Conservation (phyloP, 768 basidiomycete genomes). For the Suillus plorans region DNA sequence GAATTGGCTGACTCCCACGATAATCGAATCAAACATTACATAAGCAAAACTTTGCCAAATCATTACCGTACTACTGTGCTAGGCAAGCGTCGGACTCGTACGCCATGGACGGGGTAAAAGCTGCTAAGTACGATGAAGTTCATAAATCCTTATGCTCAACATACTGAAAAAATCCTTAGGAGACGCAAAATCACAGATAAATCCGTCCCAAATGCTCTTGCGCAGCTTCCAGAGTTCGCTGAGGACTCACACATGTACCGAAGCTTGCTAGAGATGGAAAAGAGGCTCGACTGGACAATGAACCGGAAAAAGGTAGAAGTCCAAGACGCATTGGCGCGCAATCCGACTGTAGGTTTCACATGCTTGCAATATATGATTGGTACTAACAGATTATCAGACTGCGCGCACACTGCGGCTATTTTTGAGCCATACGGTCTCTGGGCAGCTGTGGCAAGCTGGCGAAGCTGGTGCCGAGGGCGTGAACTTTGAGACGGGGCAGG, state of each 20-base stretch:
- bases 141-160: neutral
- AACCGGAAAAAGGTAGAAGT: slow-evolving; percentile 87
- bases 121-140: slow-evolving; percentile 30
- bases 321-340: slow-evolving; percentile 80
- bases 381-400: slow-evolving; percentile 46
- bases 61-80: no score
- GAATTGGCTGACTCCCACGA: no score
- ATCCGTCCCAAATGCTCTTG: slow-evolving; percentile 71
- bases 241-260: slow-evolving; percentile 86
- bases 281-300: slow-evolving; percentile 94
- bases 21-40: no score
- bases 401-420: slow-evolving; percentile 84
- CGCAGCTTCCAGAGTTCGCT: slow-evolving; percentile 72
- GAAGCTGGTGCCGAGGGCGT: slow-evolving; percentile 32
- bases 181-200: slow-evolving; percentile 81
- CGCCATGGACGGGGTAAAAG: slow-evolving; percentile 31
- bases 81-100: no score
- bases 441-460: slow-evolving; percentile 81
- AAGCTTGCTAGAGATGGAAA: slow-evolving; percentile 83
- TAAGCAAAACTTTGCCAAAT: no score
- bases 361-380: neutral
- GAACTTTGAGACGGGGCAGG: slow-evolving; percentile 81
- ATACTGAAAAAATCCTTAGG: slow-evolving; percentile 35
- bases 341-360: slow-evolving; percentile 48
- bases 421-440: slow-evolving; percentile 82